These are phyloP conservation scores for Rhodotorula glutinis DNA, from an alignment of 1,284 basidiomycete species.

Conservation along the genomic window DNA sequence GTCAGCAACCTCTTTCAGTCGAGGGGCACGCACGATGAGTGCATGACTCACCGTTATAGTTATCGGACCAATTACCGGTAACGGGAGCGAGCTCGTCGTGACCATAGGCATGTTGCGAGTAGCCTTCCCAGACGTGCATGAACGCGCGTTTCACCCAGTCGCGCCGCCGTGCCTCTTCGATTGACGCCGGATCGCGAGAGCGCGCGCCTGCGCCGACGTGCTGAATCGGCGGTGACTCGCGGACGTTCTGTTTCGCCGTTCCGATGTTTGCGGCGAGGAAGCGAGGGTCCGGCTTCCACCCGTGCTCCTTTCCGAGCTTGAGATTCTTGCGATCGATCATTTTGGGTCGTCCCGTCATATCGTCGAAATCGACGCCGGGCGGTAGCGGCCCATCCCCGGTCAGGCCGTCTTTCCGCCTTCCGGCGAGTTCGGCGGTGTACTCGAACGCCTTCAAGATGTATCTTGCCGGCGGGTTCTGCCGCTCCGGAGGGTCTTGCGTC, in stretches of 20 bases:
- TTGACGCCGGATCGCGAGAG: background rate
- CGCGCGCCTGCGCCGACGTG: conserved; percentile 10
- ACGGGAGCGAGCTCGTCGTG: conserved; percentile 60
- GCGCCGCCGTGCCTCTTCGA: conserved; percentile 15
- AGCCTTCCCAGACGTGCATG: conserved; percentile 58
- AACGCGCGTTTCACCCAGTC: conserved; percentile 58
- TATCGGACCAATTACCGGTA: conserved; percentile 43
- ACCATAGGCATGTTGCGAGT: conserved; percentile 57
- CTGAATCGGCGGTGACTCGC: background rate
- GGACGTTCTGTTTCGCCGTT: conserved; percentile 3
- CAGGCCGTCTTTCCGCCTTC: background rate
- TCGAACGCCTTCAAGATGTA: conserved; percentile 32
- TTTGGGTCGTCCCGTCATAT: conserved; percentile 27
- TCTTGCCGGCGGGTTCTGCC: conserved; percentile 15
- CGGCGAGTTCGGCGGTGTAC: conserved; percentile 12
- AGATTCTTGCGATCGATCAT: conserved; percentile 10
- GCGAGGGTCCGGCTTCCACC: conserved; percentile 9
- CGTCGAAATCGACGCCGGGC: conserved; percentile 15
- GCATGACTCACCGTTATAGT: conserved; percentile 19
- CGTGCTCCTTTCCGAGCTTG: conserved; percentile 10
- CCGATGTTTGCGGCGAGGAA: conserved; percentile 16
- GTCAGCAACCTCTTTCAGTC: no score
- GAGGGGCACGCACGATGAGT: no score
- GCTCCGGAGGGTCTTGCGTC: conserved; percentile 13
- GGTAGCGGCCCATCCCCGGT: background rate